Base-by-base conservation (phyloP, 306 rosid genomes). In the Heteromeles arbutifolia region DNA sequence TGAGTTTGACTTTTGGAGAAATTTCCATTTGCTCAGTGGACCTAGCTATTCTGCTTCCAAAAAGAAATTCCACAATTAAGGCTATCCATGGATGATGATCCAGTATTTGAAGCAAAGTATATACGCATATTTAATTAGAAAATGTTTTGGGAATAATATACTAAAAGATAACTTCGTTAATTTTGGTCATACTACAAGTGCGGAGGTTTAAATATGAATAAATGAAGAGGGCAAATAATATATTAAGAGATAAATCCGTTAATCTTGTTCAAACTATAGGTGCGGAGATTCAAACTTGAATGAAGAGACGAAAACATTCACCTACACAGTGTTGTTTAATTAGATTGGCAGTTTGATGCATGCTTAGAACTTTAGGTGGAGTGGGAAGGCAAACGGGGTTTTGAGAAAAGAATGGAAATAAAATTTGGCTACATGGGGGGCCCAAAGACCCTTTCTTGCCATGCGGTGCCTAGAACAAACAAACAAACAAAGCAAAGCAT, bases 401-500 rank as follows among this genome's bases (percentile, higher is more conserved):
- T 58, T 50, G 21, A 50, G 12, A 79, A 74, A 84, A 68, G 76
- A 69, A 67, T 56, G 76, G 82, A 75, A 83, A 75, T 48, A 70
- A 69, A 78, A 39, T 70, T 75, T 72, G 43, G 76, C 28, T 74
- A 80, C 87, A 85, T 69, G 59, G 48, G 92, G 91, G 90, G 72
- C 91, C 92, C 66, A 39, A 62, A 39, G 50, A 29, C 52, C 19
- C 83, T 82, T 69, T 82, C 67, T 63, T 85, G 84, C 79, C 83
- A 76, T 68, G 84, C 84, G 79, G 69, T 72, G 83, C 86, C 65
- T 31, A 43, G 70, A 86, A 72, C 85, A 79, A 85, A 79, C 81
- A 79, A 82, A 77, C 85, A 79, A 87, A 74, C 74, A 76, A 85
- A 81, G 93, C 21, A 50, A 50, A 50, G 54, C 96, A 88, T 88